Conservation (phyloP, 2,329 filamentous ascomycete genomes). For the Fusarium sp. region DNA sequence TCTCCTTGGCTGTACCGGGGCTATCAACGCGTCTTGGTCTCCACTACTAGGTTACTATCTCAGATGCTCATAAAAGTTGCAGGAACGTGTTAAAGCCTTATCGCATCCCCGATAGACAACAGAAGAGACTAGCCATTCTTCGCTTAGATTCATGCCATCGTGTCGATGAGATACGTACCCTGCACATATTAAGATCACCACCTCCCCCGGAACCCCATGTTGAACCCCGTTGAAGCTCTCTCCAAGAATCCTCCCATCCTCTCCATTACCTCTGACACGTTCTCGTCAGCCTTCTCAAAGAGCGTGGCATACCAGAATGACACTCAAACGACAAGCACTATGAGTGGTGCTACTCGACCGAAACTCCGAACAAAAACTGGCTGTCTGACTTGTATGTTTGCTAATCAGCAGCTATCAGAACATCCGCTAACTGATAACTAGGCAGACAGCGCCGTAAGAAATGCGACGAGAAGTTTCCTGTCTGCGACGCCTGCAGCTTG, state of each 20-base stretch:
- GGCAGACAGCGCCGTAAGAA: conserved; percentile 35
- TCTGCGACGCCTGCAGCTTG: conserved; percentile 14
- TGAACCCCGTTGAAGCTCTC: neutral
- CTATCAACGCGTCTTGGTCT: neutral
- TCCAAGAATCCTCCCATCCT: neutral
- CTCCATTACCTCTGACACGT: neutral
- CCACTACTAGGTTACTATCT: neutral
- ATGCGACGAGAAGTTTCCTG: conserved; percentile 24
- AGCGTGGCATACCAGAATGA: neutral
- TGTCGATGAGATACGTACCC: neutral
- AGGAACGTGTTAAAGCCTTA: neutral
- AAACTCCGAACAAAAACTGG: conserved; percentile 35
- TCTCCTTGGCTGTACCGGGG: neutral
- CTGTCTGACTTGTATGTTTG: conserved; percentile 26
- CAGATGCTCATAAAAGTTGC: rapidly evolving
- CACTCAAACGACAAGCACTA: neutral
- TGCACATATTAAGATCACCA: neutral
- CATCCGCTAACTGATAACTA: neutral
- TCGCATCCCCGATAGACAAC: neutral
- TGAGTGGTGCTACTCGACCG: neutral
- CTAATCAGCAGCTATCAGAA: rapidly evolving
- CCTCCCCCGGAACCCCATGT: neutral
- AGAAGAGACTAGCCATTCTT: neutral
- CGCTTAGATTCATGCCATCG: neutral
- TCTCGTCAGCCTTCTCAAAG: neutral